Percentiles rank a stretch among this genome's conserved stretches.
Evolutionary conservation across 352 stramenopile species (phyloP).

Genomic region (Pythium insidiosum): DNA sequence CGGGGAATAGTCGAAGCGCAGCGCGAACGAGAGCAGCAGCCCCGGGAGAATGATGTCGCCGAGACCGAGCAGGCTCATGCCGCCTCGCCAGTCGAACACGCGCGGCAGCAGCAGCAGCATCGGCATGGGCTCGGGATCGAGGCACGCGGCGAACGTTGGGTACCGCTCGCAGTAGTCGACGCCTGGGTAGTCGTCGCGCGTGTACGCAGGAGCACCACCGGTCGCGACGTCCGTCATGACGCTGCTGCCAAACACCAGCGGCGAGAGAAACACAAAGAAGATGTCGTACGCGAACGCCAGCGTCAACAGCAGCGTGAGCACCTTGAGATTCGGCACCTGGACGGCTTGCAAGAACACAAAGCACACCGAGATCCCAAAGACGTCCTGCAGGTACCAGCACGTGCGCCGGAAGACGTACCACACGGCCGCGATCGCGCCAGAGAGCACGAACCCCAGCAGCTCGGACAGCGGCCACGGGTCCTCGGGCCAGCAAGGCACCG

Average conservation of each 20-base stretch:
- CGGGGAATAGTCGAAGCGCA: constrained; percentile 84
- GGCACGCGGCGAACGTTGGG: constrained; percentile 39
- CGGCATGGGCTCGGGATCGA: constrained; percentile 85
- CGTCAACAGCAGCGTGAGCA: constrained; percentile 84
- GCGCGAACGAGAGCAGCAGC: constrained; percentile 89
- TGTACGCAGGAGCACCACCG: constrained; percentile 64
- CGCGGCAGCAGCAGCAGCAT: constrained; percentile 94
- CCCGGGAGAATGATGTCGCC: constrained; percentile 95
- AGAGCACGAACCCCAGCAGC: constrained; percentile 31
- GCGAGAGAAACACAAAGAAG: constrained; percentile 95
- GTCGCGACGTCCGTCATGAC: constrained; percentile 95
- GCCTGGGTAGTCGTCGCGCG: constrained; percentile 52
- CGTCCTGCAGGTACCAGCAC: constrained; percentile 87
- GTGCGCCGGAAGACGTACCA: constrained; percentile 59
- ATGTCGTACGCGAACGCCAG: constrained; percentile 94
- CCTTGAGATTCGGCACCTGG: constrained; percentile 87
- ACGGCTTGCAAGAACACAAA: constrained; percentile 89
- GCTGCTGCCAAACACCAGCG: constrained; percentile 76
- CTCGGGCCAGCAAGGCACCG: constrained; percentile 22
- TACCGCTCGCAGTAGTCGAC: constrained; percentile 77
- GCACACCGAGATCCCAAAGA: constrained; percentile 91
- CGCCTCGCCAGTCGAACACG: constrained; percentile 88
- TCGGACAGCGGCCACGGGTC: constrained; percentile 40
- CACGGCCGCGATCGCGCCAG: constrained; percentile 25
- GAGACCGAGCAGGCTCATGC: constrained; percentile 90